A percentile compares a stretch with the other conserved stretches of the same genome.
phyloP scores from a whole-genome alignment of 2,329 filamentous ascomycete genomes.

The Macrophomina phaseolina region DNA sequence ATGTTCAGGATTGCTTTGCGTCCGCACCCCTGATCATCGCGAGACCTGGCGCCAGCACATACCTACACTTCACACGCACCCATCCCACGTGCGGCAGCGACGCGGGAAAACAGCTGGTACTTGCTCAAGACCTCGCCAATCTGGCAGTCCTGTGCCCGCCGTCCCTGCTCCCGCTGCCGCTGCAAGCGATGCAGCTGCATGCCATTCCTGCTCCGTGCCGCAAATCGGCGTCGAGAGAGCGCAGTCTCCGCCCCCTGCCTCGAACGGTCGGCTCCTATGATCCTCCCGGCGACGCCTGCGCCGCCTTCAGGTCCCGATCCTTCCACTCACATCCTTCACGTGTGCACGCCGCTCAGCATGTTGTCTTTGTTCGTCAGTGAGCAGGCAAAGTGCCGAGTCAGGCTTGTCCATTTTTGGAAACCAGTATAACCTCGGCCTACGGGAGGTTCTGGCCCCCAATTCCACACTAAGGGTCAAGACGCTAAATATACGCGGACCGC shows the following conservation, averaged over 20 bases:
- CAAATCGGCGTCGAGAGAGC: not conserved
- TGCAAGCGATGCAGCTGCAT: not conserved
- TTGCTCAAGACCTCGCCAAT: not conserved
- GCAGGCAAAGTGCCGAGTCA: not conserved
- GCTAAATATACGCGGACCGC: not conserved
- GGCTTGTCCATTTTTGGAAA: not conserved
- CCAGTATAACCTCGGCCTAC: not conserved
- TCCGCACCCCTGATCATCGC: not conserved
- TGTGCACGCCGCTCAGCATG: not conserved
- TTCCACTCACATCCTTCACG: not conserved
- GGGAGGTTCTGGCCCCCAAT: not conserved
- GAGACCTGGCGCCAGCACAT: not conserved
- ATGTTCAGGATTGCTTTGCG: not conserved
- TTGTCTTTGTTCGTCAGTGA: not conserved
- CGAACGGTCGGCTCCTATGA: not conserved
- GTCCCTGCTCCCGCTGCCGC: not conserved
- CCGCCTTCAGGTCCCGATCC: conserved; percentile 3
- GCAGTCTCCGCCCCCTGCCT: conserved; percentile 12
- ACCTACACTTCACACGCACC: not conserved
- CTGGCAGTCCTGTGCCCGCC: not conserved
- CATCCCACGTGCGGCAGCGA: not conserved
- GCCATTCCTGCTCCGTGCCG: conserved; percentile 5
- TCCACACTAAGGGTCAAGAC: not conserved
- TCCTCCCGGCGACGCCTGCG: not conserved
- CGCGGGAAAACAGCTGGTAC: not conserved